phyloP scores from a whole-genome alignment of 495 filamentous ascomycete species.

The Parmelia sp. region DNA sequence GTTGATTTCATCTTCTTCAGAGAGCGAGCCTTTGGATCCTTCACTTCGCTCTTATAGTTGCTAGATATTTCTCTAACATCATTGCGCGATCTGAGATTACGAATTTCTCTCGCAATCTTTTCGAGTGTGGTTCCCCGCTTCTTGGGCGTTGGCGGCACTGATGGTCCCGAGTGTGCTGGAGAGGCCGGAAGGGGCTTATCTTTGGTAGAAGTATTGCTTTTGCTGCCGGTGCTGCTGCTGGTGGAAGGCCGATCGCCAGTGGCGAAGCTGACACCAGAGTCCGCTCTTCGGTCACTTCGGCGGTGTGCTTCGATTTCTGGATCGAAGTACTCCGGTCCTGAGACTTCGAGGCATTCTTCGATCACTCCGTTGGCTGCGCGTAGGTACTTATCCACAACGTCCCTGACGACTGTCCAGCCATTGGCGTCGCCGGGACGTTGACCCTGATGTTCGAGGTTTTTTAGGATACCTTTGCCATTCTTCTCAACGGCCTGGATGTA shows the following conservation, averaged over 20 bases:
- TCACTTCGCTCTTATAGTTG: conserved; percentile 15
- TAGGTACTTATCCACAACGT: conserved; percentile 56
- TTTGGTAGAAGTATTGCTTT: conserved; percentile 11
- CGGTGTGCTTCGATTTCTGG: conserved; percentile 31
- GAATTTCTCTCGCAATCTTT: conserved; percentile 52
- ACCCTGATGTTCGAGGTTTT: conserved; percentile 50
- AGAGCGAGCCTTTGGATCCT: conserved; percentile 28
- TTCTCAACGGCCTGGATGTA: conserved; percentile 57
- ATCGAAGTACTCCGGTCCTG: conserved; percentile 41
- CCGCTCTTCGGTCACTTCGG: conserved; percentile 49
- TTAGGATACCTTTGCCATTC: conserved; percentile 50
- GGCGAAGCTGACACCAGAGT: conserved; percentile 59
- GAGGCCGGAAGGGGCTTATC: conserved; percentile 45
- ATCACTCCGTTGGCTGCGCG: conserved; percentile 53
- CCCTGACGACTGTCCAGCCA: conserved; percentile 52
- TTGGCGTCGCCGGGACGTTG: conserved; percentile 44
- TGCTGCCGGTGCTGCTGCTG: conserved; percentile 30
- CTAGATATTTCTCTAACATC: conserved; percentile 26
- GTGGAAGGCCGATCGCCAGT: conserved; percentile 35
- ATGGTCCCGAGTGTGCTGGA: conserved; percentile 27
- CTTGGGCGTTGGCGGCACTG: conserved; percentile 29
- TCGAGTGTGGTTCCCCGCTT: conserved; percentile 50
- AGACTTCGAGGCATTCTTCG: conserved; percentile 50
- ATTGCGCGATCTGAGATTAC: conserved; percentile 37
- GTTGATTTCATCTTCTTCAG: conserved; percentile 48